phyloP scores from a whole-genome alignment of 345 rosid species.

The Sisymbrium irio region DNA sequence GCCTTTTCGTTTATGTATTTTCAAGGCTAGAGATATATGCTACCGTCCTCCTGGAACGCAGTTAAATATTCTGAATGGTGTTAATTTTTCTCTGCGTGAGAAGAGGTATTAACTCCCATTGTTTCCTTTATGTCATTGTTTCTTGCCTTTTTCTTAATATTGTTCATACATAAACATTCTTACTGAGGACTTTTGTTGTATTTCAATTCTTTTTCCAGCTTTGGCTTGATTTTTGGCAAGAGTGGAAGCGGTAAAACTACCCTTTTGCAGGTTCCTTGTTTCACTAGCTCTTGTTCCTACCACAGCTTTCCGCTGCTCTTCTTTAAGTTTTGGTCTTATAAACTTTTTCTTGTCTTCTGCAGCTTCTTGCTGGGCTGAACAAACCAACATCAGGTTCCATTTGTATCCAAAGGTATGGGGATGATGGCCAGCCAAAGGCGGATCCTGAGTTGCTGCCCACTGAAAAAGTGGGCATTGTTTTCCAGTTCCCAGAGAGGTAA shows the following conservation, averaged over 20 bases:
- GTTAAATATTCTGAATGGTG: constrained; percentile 63
- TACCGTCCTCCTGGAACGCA: constrained; percentile 85
- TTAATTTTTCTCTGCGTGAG: constrained; percentile 74
- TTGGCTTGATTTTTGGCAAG: constrained; percentile 92
- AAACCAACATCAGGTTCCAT: constrained; percentile 90
- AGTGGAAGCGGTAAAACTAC: constrained; percentile 99
- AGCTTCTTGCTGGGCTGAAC: constrained; percentile 91
- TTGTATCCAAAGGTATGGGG: constrained; percentile 58
- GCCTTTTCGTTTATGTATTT: not conserved
- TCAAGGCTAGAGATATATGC: constrained; percentile 45
- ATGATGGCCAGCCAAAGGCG: constrained; percentile 50
- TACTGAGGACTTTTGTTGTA: constrained; percentile 10
- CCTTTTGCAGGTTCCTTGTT: constrained; percentile 62
- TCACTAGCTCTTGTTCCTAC: not conserved
- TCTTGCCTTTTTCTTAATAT: not conserved
- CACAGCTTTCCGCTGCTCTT: not conserved
- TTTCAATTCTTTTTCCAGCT: constrained; percentile 44
- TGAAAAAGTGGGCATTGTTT: constrained; percentile 85
- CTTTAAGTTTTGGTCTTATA: not conserved
- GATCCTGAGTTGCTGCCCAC: constrained; percentile 49
- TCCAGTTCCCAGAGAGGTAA: constrained; percentile 97
- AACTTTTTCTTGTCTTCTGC: constrained; percentile 18
- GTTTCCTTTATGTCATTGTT: not conserved
- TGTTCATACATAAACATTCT: not conserved
- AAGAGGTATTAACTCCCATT: constrained; percentile 45